Evolutionary conservation across 2,329 filamentous ascomycete species (phyloP), one percentile per base, ranked within the genome.

Genomic region (Geosmithia flava): DNA sequence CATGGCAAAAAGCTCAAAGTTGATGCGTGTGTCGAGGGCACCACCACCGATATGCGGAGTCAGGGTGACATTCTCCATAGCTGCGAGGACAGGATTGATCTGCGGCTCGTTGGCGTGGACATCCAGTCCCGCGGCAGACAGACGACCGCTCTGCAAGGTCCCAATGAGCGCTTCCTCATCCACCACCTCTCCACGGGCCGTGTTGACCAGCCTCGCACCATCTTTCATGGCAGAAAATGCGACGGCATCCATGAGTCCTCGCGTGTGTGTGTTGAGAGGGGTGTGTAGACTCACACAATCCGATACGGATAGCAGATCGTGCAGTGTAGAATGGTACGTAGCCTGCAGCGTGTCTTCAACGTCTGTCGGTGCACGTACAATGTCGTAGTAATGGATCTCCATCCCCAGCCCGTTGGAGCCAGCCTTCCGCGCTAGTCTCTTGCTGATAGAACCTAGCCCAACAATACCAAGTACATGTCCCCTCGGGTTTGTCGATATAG

Each of bases 91-190:
- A 49, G 56, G 58, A 3, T 56, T 58, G 7, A 80, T 70, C 48
- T 66, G 53, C 0, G 76, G 76, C 56, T 80, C 76, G 44, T 71
- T 55, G 6, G 70, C 69, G 58, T 78, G 72, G 13, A 79, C 76
- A 54, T 78, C 76, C 13, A 78, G 54, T 0, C 70, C 75, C 0
- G 70, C 75, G 2, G 68, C 67, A 0, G 59, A 58, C 1, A 78
- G 41, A 6, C 65, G 65, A 0, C 72, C 72, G 4, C 57, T 62
- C 47, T 73, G 66, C 40, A 78, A 53, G 1, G 71, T 74, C 6
- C 56, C 55, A 1, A 73, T 59, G 23, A 79, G 54, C 3, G 69
- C 73, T 1, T 66, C 65, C 51, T 79, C 74, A 49, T 78, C 70
- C 1, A 78, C 62, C 1, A 78, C 55, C 45, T 68, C 68, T 0